Conservation (phyloP, 768 basidiomycete genomes). For the Rossbeevera mucosa region DNA sequence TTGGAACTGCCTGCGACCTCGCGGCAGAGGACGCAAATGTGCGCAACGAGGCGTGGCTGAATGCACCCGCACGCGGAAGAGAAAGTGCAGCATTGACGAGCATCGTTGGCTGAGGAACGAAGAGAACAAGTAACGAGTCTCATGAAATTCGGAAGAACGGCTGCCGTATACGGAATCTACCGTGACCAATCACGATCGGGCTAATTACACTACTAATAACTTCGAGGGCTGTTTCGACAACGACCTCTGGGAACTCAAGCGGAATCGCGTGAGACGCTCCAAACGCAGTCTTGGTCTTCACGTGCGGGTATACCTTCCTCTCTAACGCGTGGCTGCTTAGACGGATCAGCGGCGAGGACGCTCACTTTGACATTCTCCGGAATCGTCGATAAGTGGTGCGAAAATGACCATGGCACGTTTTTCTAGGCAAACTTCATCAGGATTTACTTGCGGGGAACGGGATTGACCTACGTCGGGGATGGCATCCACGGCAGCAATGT, state of each 20-base stretch:
- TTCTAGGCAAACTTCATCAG: slow-evolving; percentile 9
- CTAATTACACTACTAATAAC: not conserved
- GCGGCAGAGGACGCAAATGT: slow-evolving; percentile 30
- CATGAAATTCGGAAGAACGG: slow-evolving; percentile 16
- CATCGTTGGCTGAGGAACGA: slow-evolving; percentile 6
- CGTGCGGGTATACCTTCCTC: slow-evolving; percentile 5
- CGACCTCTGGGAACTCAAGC: slow-evolving; percentile 9
- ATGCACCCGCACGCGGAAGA: slow-evolving; percentile 2
- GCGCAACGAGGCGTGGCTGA: slow-evolving; percentile 19
- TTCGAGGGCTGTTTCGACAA: slow-evolving; percentile 13
- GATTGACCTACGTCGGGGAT: slow-evolving; percentile 10
- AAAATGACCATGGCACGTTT: slow-evolving; percentile 23
- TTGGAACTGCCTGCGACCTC: slow-evolving; percentile 40
- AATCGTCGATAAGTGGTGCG: not conserved
- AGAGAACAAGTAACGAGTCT: slow-evolving; percentile 1
- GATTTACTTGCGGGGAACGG: not conserved
- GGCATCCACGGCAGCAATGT: slow-evolving; percentile 5
- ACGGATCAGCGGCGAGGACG: slow-evolving; percentile 14
- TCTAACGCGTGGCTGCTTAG: not conserved
- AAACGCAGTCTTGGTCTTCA: slow-evolving; percentile 2
- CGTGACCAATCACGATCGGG: slow-evolving; percentile 21
- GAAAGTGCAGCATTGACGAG: slow-evolving; percentile 3
- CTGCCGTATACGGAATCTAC: slow-evolving; percentile 10
- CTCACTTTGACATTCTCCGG: slow-evolving; percentile 12
- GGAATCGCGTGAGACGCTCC: slow-evolving; percentile 15